Base-by-base conservation (phyloP, 148 eudicot genomes). In the Rhododendron simsii region DNA sequence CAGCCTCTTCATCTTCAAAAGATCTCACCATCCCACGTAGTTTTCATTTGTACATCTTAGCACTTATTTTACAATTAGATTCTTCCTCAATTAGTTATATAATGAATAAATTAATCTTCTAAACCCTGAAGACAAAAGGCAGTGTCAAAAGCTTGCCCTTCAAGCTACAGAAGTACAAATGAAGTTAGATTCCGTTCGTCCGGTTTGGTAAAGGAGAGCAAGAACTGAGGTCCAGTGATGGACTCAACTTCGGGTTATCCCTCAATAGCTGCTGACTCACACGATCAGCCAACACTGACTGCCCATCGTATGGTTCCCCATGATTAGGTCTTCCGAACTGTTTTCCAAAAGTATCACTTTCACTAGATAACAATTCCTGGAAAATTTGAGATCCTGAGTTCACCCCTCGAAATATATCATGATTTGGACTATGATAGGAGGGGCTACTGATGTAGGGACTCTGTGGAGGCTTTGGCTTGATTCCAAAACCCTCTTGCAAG, bases 261-360 rank as follows among this genome's bases (percentile, higher is more conserved):
- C 91, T 92, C 78, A 93, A 65, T 35, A 93, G 92, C 90, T 93
- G 98, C 90, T 93, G 96, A 69, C 95, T 91, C 51, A 95, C 96
- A 45, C 93, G 89, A 90, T 92, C 94, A 86, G 93, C 98, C 90
- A 94, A 92, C 18, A 92, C 89, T 50, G 93, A 91, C 85, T 90
- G 98, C 63, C 94, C 94, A 80, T 94, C 91, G 79, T 86, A 87
- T 47, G 47, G 80, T 86, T 90, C 92, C 80, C 91, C 90, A 67
- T 90, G 90, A 55, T 78, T 86, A 53, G 91, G 88, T 84, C 91
- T 86, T 82, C 90, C 91, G 65, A 90, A 88, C 82, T 93, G 95
- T 78, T 87, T 94, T 50, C 85, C 88, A 53, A 84, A 86, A 81
- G 81, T 76, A 86, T 90, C 93, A 80, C 84, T 90, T 78, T 91